phyloP scores from a whole-genome alignment of 2,329 filamentous ascomycete species.

The Acephala macrosclerotiorum region DNA sequence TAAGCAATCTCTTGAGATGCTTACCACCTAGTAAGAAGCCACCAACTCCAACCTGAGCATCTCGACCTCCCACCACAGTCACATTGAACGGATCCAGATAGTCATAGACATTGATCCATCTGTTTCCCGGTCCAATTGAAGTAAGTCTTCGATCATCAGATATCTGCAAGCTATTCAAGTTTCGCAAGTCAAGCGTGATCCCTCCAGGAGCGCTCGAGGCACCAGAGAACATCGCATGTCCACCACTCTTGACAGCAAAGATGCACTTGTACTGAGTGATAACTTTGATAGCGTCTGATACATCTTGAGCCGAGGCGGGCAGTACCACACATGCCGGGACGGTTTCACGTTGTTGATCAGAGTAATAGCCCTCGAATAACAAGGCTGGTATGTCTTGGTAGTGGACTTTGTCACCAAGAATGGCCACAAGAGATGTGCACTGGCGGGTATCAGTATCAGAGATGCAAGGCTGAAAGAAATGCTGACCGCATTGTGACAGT shows the following conservation, averaged over 20 bases:
- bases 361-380: conserved; percentile 7
- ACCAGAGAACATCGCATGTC: conserved; percentile 62
- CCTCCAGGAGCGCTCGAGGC: conserved; percentile 57
- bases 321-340: conserved; percentile 14
- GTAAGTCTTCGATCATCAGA: conserved; percentile 39
- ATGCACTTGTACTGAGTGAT: conserved; percentile 7
- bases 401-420: background rate
- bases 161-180: conserved; percentile 32
- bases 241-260: conserved; percentile 60
- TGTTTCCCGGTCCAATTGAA: conserved; percentile 21
- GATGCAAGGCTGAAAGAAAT: background rate
- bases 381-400: background rate
- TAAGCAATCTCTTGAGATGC: background rate
- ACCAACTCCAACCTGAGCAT: conserved; percentile 27
- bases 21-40: conserved; percentile 29
- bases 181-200: conserved; percentile 43
- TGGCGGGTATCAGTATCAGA: background rate
- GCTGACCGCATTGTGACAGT: conserved; percentile 8
- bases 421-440: background rate
- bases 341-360: background rate
- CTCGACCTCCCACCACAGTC: conserved; percentile 28
- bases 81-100: conserved; percentile 21
- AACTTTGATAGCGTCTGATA: conserved; percentile 13
- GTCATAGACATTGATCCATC: conserved; percentile 27
- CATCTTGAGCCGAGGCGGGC: conserved; percentile 8